Evolutionary conservation across 2,329 filamentous ascomycete genomes (phyloP).

Genomic region (Nemania sp.): DNA sequence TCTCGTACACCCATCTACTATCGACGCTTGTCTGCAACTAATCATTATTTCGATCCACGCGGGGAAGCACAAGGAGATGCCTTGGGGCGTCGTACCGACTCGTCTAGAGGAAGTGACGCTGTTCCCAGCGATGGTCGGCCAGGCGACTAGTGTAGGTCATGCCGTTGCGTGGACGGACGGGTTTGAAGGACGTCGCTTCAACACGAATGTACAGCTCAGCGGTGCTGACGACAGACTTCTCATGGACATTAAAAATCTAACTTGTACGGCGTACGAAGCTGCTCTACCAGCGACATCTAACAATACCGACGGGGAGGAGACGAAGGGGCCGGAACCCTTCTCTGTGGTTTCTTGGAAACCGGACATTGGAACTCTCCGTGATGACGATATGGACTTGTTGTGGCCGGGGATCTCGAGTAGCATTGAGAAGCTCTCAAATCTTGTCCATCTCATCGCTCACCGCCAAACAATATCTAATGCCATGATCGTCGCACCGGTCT

Average conservation of each 20-base stretch:
- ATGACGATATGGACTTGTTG: conserved; percentile 1
- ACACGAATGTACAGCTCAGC: conserved; percentile 21
- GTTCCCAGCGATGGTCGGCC: conserved; percentile 1
- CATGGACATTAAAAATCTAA: conserved; percentile 22
- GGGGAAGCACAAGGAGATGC: conserved; percentile 38
- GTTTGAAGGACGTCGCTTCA: conserved; percentile 25
- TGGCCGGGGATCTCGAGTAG: not conserved
- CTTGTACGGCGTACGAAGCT: conserved; percentile 21
- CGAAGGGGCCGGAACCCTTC: conserved; percentile 6
- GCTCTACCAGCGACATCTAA: conserved; percentile 13
- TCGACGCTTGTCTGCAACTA: conserved; percentile 46
- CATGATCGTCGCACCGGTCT: conserved; percentile 4
- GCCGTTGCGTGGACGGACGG: conserved; percentile 31
- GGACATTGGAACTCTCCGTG: conserved; percentile 11
- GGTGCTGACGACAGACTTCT: conserved; percentile 6
- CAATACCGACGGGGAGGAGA: not conserved
- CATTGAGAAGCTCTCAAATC: conserved; percentile 1
- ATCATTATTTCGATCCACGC: conserved; percentile 40
- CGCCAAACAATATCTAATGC: conserved; percentile 12
- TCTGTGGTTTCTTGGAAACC: conserved; percentile 22
- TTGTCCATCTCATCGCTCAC: conserved; percentile 16
- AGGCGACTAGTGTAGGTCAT: conserved; percentile 11
- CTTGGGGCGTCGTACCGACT: conserved; percentile 40
- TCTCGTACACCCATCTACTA: conserved; percentile 45
- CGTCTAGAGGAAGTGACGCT: conserved; percentile 20